phyloP scores from a whole-genome alignment of 352 stramenopile species.

The Saprolegnia diclina region DNA sequence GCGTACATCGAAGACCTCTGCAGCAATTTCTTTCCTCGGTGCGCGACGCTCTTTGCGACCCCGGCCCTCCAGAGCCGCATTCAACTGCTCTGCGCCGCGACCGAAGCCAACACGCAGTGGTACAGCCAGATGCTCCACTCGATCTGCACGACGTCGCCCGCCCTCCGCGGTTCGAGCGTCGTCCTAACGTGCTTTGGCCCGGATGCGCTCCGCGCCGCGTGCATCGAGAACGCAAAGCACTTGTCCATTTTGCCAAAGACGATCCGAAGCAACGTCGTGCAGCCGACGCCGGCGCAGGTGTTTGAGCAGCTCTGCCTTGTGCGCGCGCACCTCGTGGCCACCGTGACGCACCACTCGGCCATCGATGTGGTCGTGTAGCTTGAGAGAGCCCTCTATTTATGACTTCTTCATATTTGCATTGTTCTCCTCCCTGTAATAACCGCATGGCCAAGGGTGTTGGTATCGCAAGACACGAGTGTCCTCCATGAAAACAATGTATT shows the following conservation, averaged over 20 bases:
- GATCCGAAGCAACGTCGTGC: constrained; percentile 4
- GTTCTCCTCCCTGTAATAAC: too few relatives aligned
- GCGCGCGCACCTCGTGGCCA: neutral
- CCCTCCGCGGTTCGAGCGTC: neutral
- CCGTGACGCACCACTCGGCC: constrained; percentile 2
- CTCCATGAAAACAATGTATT: neutral
- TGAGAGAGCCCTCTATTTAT: too few relatives aligned
- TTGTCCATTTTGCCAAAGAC: constrained; percentile 13
- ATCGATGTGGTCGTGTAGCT: constrained; percentile 2
- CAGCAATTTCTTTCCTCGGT: constrained; percentile 11
- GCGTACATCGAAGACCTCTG: constrained; percentile 22
- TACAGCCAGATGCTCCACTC: constrained; percentile 21
- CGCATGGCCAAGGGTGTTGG: too few relatives aligned
- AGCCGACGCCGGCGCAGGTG: neutral
- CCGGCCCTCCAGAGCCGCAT: neutral
- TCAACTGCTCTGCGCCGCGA: constrained; percentile 21
- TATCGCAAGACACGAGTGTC: neutral
- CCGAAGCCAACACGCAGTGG: neutral
- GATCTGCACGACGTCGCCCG: constrained; percentile 4
- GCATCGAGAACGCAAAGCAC: constrained; percentile 8
- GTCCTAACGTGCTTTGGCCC: neutral
- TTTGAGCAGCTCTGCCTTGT: neutral
- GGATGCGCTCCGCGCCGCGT: constrained; percentile 4
- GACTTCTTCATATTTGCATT: too few relatives aligned
- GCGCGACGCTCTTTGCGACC: constrained; percentile 10